phyloP scores from a whole-genome alignment of 2,329 filamentous ascomycete species.

The Alternaria panax region DNA sequence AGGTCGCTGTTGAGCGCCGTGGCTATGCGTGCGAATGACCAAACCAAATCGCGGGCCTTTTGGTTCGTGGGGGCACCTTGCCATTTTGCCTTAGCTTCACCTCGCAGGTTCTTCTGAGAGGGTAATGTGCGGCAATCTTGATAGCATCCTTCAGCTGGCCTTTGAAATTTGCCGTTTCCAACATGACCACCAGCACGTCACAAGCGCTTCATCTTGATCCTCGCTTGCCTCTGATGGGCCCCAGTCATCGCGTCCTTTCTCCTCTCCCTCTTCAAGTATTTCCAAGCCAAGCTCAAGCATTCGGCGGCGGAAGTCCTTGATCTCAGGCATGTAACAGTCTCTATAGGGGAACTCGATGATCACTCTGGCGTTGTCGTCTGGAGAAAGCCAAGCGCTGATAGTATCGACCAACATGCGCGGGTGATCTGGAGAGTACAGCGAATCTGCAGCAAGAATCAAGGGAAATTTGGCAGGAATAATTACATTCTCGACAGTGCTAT shows the following conservation, averaged over 20 bases:
- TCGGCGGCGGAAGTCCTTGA: constrained; percentile 66
- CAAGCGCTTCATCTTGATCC: constrained; percentile 57
- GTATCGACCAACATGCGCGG: constrained; percentile 75
- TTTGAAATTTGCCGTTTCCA: constrained; percentile 54
- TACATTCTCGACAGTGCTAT: constrained; percentile 9
- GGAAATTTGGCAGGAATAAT: constrained; percentile 46
- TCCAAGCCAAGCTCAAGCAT: constrained; percentile 65
- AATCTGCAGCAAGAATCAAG: constrained; percentile 83
- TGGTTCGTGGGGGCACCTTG: constrained; percentile 8
- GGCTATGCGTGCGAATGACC: constrained; percentile 25
- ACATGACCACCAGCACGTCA: constrained; percentile 75
- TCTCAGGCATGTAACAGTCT: constrained; percentile 72
- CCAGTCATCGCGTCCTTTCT: constrained; percentile 79
- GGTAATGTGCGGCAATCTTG: constrained; percentile 13
- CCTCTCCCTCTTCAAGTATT: constrained; percentile 66
- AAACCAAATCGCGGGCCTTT: constrained; percentile 5
- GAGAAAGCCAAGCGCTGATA: constrained; percentile 71
- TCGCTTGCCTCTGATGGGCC: constrained; percentile 55
- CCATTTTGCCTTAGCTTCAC: neutral
- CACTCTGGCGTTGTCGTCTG: constrained; percentile 65
- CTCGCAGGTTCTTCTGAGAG: constrained; percentile 2
- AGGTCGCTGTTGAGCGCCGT: constrained; percentile 31
- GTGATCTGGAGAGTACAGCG: constrained; percentile 86
- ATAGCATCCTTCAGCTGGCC: constrained; percentile 20
- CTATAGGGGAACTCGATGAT: constrained; percentile 83